These are phyloP conservation scores for Penicillium antarcticum DNA, from an alignment of 495 filamentous ascomycete genomes.

Conservation along the genomic window DNA sequence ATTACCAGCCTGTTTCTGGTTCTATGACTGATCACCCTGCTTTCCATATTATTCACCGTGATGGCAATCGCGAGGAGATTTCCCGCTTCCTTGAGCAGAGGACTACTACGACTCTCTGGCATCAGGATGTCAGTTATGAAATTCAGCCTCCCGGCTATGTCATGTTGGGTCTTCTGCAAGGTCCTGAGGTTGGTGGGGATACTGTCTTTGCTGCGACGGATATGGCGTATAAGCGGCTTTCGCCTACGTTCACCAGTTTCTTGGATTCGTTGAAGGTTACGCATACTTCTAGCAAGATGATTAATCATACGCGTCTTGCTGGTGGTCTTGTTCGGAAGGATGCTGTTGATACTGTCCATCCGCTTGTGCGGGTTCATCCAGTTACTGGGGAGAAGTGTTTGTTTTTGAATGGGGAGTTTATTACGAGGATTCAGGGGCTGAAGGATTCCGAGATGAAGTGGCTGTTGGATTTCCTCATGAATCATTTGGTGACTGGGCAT, in stretches of 20 bases:
- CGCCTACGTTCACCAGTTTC: conserved; percentile 64
- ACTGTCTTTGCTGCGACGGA: conserved; percentile 76
- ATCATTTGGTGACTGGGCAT: conserved; percentile 75
- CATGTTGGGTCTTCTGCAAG: conserved; percentile 55
- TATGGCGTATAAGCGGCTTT: conserved; percentile 71
- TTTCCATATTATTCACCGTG: conserved; percentile 61
- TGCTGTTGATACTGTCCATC: conserved; percentile 65
- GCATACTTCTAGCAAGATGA: conserved; percentile 75
- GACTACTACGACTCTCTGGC: conserved; percentile 55
- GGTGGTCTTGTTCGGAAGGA: conserved; percentile 68
- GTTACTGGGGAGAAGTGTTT: conserved; percentile 78
- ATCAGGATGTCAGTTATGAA: conserved; percentile 61
- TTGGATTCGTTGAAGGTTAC: conserved; percentile 69
- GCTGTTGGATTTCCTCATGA: conserved; percentile 82
- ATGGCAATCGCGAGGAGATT: conserved; percentile 55
- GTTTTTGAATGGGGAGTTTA: conserved; percentile 79
- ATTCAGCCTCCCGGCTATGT: conserved; percentile 56
- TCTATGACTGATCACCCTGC: conserved; percentile 50
- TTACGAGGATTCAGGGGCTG: conserved; percentile 70
- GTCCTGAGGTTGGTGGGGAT: conserved; percentile 65
- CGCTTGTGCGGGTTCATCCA: conserved; percentile 70
- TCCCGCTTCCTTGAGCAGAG: conserved; percentile 52
- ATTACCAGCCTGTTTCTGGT: conserved; percentile 57
- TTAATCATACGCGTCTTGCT: conserved; percentile 57
- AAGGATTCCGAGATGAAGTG: conserved; percentile 56